Conservation (phyloP, 305 asterid genomes). For the Fraxinus platypoda region DNA sequence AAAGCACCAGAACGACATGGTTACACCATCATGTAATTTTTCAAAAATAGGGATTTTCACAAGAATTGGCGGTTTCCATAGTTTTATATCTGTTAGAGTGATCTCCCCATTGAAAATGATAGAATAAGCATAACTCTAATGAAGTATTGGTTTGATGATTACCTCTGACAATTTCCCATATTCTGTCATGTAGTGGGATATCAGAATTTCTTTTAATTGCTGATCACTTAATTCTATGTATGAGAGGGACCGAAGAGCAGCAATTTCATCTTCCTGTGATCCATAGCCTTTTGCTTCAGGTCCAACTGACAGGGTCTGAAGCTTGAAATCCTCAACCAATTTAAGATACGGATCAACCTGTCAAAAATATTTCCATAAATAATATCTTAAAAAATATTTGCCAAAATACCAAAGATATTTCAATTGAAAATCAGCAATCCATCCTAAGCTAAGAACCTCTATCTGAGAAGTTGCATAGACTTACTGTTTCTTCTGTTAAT, state of each 20-base stretch:
- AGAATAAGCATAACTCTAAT: conserved; percentile 8
- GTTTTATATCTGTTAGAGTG: background rate
- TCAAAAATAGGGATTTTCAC: background rate
- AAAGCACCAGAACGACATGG: background rate
- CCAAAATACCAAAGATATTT: background rate
- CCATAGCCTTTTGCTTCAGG: conserved; percentile 36
- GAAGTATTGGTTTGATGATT: conserved; percentile 10
- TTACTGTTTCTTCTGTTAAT: conserved; percentile 44
- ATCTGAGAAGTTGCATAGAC: conserved; percentile 8
- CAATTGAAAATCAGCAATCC: background rate
- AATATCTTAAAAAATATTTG: background rate
- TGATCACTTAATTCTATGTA: conserved; percentile 32
- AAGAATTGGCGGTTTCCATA: background rate
- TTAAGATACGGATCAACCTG: conserved; percentile 48
- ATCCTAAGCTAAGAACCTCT: background rate
- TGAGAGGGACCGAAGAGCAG: conserved; percentile 41
- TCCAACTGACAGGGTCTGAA: conserved; percentile 27
- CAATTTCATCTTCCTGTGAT: conserved; percentile 43
- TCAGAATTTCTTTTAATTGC: conserved; percentile 37
- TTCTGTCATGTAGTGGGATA: conserved; percentile 37
- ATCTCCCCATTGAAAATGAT: background rate
- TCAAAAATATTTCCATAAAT: conserved; percentile 14
- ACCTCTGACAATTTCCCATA: conserved; percentile 41
- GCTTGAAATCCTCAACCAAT: conserved; percentile 42
- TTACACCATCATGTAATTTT: background rate